Conservation (phyloP, 2,329 filamentous ascomycete species). For the Arthrinium puccinioides region DNA sequence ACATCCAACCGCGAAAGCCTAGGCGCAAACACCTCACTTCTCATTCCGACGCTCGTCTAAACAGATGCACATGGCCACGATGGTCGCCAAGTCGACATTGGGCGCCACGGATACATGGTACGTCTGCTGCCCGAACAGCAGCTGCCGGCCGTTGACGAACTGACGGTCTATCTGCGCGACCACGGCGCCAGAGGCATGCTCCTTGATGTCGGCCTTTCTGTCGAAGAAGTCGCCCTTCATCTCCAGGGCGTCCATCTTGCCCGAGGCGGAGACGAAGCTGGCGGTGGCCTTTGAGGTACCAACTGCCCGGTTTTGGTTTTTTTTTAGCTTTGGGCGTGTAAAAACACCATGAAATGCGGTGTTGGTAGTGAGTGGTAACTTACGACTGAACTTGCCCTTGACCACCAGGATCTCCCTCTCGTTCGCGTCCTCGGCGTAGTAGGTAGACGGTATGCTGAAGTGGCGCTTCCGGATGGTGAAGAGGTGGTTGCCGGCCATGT, state of each 20-base stretch:
- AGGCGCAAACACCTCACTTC: too few relatives aligned
- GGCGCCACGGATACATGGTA: slow-evolving; percentile 59
- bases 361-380: slow-evolving; percentile 19
- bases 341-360: too few relatives aligned
- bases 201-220: slow-evolving; percentile 48
- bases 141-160: slow-evolving; percentile 47
- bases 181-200: slow-evolving; percentile 38
- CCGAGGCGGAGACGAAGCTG: slow-evolving; percentile 45
- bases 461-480: slow-evolving; percentile 52
- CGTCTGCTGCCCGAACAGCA: slow-evolving; percentile 55
- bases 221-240: slow-evolving; percentile 59
- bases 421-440: slow-evolving; percentile 36
- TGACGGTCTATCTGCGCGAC: slow-evolving; percentile 55
- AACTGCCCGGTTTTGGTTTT: slow-evolving; percentile 27
- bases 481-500: slow-evolving; percentile 44
- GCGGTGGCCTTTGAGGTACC: slow-evolving; percentile 46
- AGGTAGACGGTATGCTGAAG: slow-evolving; percentile 43
- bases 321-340: not conserved
- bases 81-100: slow-evolving; percentile 57
- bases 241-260: slow-evolving; percentile 35
- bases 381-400: slow-evolving; percentile 45
- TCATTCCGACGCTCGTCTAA: slow-evolving; percentile 58
- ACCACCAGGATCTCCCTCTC: slow-evolving; percentile 45
- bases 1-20: too few relatives aligned
- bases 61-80: slow-evolving; percentile 60